Base-by-base conservation (phyloP, 306 rosid genomes). In the Psophocarpus tetragonolobus region DNA sequence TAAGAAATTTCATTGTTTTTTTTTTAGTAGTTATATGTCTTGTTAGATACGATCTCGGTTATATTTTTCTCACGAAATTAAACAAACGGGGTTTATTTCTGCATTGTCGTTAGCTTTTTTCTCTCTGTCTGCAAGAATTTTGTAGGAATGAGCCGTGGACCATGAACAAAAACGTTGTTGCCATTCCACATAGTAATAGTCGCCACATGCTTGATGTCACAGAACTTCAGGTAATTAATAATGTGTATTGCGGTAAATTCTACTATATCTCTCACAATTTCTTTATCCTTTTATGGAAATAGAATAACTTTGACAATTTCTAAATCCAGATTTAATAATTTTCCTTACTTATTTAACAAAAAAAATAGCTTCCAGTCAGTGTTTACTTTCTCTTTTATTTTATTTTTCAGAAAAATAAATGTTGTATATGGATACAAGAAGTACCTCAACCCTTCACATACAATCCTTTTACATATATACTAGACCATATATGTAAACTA, bases 211-310 rank as follows among this genome's bases (percentile, higher is more conserved):
- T 75, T 1, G 84, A 80, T 6, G 56, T 54, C 8, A 80, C 61
- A 12, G 84, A 84, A 44, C 12, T 84, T 53, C 79, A 80, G 84
- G 87, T 83, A 56, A n/a, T n/a, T n/a, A n/a, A n/a, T n/a, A n/a
- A 58, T 26, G 3, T 30, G 10, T 10, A 47, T 75, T 6, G 15
- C 1, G n/a, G n/a, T 60, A 44, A 23, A 23, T 44, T 70, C 6
- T 2, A n/a, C n/a, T n/a, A n/a, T n/a, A 20, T 71, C 18, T 5
- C 23, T 20, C 32, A 67, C 15, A 21, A 14, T 41, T 56, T 69
- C 75, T 36, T 77, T 18, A 6, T n/a, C 27, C 10, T 15, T 24
- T 23, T 50, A 26, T 12, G 36, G 36, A 26, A 26, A 57, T 24
- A 24, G 4, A 10, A n/a, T n/a, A n/a, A 23, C 54, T 47, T n/a